These are phyloP conservation scores for Lentinus polychrous DNA, from an alignment of 1,284 basidiomycete species.

Conservation along the genomic window DNA sequence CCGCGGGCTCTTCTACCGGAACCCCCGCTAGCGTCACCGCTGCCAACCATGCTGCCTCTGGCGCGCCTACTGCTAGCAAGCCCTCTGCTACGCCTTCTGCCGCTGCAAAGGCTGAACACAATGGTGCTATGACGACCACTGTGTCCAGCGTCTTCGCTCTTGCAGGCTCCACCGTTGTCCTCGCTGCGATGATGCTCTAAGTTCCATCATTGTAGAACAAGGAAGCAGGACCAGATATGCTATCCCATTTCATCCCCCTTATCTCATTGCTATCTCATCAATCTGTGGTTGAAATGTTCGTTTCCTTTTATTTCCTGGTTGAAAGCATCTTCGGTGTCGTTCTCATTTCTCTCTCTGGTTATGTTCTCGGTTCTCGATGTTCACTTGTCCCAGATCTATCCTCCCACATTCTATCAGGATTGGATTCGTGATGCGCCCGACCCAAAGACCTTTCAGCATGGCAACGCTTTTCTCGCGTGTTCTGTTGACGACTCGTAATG, in stretches of 20 bases:
- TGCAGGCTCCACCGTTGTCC: conserved; percentile 19
- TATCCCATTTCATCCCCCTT: not conserved
- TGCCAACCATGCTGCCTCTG: conserved; percentile 10
- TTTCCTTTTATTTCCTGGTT: not conserved
- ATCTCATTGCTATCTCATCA: too few species aligned
- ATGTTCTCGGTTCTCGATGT: not conserved
- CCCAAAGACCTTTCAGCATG: conserved; percentile 6
- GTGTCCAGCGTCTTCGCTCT: conserved; percentile 17
- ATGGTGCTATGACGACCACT: conserved; percentile 20
- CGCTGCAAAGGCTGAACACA: conserved; percentile 17
- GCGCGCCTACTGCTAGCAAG: conserved; percentile 12
- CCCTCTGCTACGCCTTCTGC: conserved; percentile 18
- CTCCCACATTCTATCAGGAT: not conserved
- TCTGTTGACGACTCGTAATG: conserved; percentile 12
- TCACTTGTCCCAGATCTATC: not conserved
- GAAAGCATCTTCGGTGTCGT: conserved; percentile 4
- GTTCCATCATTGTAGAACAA: not conserved
- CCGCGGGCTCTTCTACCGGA: conserved; percentile 14
- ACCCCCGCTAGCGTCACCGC: conserved; percentile 14
- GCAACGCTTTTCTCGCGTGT: conserved; percentile 6
- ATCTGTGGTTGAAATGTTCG: conserved; percentile 8
- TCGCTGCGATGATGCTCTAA: conserved; percentile 25
- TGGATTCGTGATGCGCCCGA: conserved; percentile 7
- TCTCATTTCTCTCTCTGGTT: not conserved
- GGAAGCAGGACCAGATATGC: too few species aligned